Evolutionary conservation across 176 grass and related monocot species (phyloP).

Genomic region (Rhipidocladum racemiflorum): DNA sequence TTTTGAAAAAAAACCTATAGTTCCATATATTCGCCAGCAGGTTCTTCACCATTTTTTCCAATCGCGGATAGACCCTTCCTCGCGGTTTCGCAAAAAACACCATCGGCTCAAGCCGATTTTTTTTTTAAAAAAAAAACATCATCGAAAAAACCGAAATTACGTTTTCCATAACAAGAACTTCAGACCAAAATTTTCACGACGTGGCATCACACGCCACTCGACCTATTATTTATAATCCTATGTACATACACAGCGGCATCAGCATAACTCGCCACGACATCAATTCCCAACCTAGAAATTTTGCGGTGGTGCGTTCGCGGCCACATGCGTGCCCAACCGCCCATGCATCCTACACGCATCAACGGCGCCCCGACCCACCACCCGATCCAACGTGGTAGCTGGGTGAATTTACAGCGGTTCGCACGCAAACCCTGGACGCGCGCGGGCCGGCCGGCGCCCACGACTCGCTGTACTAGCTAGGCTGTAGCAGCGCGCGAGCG

Average conservation of each 20-base stretch:
- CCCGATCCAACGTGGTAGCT: not conserved
- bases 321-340: not conserved
- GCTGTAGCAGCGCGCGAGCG: not conserved
- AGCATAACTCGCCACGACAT: not conserved
- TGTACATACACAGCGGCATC: not conserved
- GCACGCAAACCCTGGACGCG: not conserved
- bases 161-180: no score
- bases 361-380: not conserved
- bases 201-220: no score
- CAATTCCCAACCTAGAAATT: conserved; percentile 11
- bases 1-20: no score
- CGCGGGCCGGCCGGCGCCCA: not conserved
- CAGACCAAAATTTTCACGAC: no score
- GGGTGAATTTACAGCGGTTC: conserved; percentile 3
- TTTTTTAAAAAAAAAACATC: no score
- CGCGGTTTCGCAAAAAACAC: no score
- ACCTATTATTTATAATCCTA: no score
- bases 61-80: no score
- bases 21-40: no score
- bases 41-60: no score
- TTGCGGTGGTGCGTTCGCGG: conserved; percentile 19
- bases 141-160: no score
- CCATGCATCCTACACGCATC: not conserved
- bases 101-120: no score
- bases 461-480: not conserved